phyloP scores from a whole-genome alignment of 306 rosid genomes.

The Dalbergia cultrata region DNA sequence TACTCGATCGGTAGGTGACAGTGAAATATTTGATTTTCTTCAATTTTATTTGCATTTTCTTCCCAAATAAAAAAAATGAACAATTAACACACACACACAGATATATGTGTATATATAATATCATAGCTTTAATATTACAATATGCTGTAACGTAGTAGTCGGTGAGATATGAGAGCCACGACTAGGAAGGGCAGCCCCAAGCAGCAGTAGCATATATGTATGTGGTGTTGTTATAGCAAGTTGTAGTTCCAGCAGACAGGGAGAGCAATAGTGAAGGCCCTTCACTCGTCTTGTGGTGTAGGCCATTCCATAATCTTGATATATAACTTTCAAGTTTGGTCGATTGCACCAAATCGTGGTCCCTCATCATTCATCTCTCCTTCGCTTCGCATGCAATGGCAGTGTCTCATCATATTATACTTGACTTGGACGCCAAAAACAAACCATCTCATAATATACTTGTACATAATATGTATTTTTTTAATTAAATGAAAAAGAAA shows the following conservation, averaged over 20 bases:
- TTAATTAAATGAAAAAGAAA: background rate
- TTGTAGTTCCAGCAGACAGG: constrained; percentile 32
- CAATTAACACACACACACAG: no score
- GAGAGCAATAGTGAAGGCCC: constrained; percentile 1
- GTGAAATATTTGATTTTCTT: no score
- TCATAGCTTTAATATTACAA: no score
- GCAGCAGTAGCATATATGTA: background rate
- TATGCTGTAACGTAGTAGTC: no score
- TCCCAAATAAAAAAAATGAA: no score
- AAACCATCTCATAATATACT: background rate
- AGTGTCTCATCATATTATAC: constrained; percentile 22
- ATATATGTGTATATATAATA: no score
- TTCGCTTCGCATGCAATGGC: constrained; percentile 30
- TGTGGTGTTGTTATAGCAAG: background rate
- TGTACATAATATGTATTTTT: background rate
- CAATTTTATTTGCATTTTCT: no score
- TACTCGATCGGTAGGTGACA: no score
- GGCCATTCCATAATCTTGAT: constrained; percentile 44
- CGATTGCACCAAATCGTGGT: constrained; percentile 40
- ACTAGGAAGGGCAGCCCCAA: background rate
- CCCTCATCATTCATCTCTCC: constrained; percentile 35
- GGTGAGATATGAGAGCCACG: background rate
- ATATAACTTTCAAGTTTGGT: constrained; percentile 36
- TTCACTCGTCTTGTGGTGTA: constrained; percentile 18
- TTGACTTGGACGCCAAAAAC: constrained; percentile 9